Base-by-base conservation (phyloP, 768 basidiomycete genomes). In the Russula brevipes region DNA sequence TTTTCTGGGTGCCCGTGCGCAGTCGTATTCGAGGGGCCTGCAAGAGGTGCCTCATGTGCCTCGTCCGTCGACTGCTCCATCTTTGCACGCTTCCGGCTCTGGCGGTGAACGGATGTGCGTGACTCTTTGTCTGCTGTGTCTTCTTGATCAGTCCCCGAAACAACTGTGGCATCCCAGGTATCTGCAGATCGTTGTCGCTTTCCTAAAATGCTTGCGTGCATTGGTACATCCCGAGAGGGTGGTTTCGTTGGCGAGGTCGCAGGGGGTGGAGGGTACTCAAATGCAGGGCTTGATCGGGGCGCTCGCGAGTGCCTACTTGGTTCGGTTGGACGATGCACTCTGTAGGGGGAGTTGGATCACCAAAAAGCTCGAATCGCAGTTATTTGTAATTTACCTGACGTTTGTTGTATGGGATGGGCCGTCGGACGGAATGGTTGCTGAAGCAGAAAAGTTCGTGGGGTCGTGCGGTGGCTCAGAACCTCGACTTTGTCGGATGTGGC, bases 131-230 rank as follows among this genome's bases (percentile, higher is more conserved):
- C 78, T 30, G 72, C 67, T 12, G 71, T 65, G 5, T 70, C 73
- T 11, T 78, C 78, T 59, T 78, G 72, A n/a, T 72, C 78, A 33
- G 74, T 73, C 59, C 82, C 83, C 6, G 76, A 72, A 10, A 76
- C 71, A 56, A 73, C 79, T 2, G 77, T 73, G 24, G 77, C 67
- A 56, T 77, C 75, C 66, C 78, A 81, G 11, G 77, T 74, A 9
- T 76, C 73, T 2, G 82, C 76, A 65, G 83, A 83, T 64, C 87
- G 78, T 55, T 78, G 80, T 39, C 86, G 82, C 71, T 89, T 90
- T n/a, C 88, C 88, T 17, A 89, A 77, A 36, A 78, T 75, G 24
- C 74, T 79, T 12, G 46, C 17, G 47, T 78, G 76, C 4, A 80
- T 73, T 61, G 78, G 70, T 11, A 77, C 80, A 46, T 80, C 70